These are phyloP conservation scores for Groenewaldozyma auringiensis DNA, from an alignment of 1,139 yeast species.

Conservation along the genomic window DNA sequence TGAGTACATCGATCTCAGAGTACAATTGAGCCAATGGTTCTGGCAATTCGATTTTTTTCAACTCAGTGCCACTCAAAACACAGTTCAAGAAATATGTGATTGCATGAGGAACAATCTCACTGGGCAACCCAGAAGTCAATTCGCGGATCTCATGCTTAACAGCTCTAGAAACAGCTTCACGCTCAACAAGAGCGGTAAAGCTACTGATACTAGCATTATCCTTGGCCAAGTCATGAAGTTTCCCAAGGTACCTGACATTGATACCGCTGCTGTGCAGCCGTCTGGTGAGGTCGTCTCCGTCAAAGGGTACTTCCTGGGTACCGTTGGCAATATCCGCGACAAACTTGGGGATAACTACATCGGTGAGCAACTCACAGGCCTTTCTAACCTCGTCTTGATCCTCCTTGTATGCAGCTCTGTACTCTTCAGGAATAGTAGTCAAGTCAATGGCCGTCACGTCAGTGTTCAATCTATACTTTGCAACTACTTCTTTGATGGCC, in stretches of 20 bases:
- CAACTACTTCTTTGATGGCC: slow-evolving; percentile 47
- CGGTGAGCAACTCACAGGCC: slow-evolving; percentile 55
- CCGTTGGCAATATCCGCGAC: slow-evolving; percentile 47
- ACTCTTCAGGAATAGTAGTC: slow-evolving; percentile 32
- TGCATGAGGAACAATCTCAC: slow-evolving; percentile 47
- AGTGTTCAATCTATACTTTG: slow-evolving; percentile 59
- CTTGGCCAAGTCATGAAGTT: slow-evolving; percentile 16
- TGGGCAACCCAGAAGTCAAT: slow-evolving; percentile 43
- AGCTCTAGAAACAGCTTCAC: slow-evolving; percentile 75
- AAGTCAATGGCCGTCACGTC: slow-evolving; percentile 53
- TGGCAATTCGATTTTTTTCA: slow-evolving; percentile 30
- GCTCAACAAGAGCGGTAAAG: slow-evolving; percentile 43
- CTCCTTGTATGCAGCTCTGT: slow-evolving; percentile 35
- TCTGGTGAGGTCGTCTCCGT: slow-evolving; percentile 66
- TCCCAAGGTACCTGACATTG: slow-evolving; percentile 82
- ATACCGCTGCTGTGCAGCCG: slow-evolving; percentile 75
- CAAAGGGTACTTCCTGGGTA: slow-evolving; percentile 59
- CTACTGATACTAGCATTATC: slow-evolving; percentile 23
- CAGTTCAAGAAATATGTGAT: slow-evolving; percentile 70
- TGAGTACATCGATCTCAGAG: slow-evolving; percentile 14
- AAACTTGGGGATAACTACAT: slow-evolving; percentile 55
- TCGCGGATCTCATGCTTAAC: slow-evolving; percentile 65
- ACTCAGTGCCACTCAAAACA: slow-evolving; percentile 34
- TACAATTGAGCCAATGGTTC: slow-evolving; percentile 1
- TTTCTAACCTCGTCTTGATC: slow-evolving; percentile 62